Conservation (phyloP, 2,329 filamentous ascomycete genomes). For the Chaetomium strumarium region DNA sequence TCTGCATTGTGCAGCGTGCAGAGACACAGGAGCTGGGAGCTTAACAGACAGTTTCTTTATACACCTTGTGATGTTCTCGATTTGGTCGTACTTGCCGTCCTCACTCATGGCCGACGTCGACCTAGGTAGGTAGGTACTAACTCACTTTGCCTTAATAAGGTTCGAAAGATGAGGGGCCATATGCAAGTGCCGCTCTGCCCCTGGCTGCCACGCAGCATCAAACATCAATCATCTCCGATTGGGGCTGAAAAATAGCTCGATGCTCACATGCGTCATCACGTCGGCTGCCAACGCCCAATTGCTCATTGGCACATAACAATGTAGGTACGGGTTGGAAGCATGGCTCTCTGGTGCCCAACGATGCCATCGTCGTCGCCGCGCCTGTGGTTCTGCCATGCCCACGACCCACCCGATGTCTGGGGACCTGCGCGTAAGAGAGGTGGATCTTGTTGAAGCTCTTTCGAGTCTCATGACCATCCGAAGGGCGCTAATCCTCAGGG, state of each 20-base stretch:
- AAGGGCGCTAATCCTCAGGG: constrained; percentile 17
- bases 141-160: neutral
- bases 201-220: neutral
- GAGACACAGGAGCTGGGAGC: too few species aligned
- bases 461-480: constrained; percentile 24
- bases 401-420: neutral
- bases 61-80: too few species aligned
- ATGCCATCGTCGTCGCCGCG: neutral
- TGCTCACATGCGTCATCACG: constrained; percentile 10
- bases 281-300: neutral
- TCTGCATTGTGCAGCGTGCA: too few species aligned
- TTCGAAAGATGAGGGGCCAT: neutral
- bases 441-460: constrained; percentile 21
- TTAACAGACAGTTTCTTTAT: too few species aligned
- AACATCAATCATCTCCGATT: constrained; percentile 1
- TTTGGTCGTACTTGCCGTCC: too few species aligned
- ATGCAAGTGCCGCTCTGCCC: neutral
- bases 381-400: neutral
- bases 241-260: neutral
- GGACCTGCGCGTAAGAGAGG: constrained; percentile 14
- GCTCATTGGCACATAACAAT: neutral
- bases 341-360: constrained; percentile 1
- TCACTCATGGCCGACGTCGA: too few species aligned
- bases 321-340: neutral
- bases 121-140: neutral